Percentiles rank a stretch among this genome's conserved stretches.
These are phyloP conservation scores for Penicillium polonicum DNA, from an alignment of 2,329 filamentous ascomycete genomes.

Conservation along the genomic window DNA sequence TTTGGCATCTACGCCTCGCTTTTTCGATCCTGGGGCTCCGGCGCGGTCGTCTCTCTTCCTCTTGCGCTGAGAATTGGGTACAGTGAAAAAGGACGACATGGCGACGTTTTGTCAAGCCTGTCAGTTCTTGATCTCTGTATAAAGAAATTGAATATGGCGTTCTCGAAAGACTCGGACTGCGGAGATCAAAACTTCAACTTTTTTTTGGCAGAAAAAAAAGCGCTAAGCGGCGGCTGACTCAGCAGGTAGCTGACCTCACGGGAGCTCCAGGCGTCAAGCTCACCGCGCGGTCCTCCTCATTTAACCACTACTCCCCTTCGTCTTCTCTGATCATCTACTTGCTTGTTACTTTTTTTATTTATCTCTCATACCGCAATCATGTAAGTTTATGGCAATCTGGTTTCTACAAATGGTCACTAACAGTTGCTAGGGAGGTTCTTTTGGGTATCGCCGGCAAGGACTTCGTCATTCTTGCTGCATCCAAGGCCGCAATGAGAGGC, in stretches of 20 bases:
- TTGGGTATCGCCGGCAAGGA: conserved; percentile 98
- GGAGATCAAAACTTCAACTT: conserved; percentile 29
- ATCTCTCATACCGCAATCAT: conserved; percentile 27
- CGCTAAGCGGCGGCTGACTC: conserved; percentile 36
- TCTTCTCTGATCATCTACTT: conserved; percentile 23
- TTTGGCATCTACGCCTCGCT: conserved; percentile 43
- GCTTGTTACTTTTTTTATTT: conserved; percentile 16
- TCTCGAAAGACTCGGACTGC: conserved; percentile 13
- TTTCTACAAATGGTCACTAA: conserved; percentile 18
- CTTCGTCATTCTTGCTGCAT: conserved; percentile 96
- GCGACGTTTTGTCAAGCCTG: conserved; percentile 3
- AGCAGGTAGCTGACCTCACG: conserved; percentile 34
- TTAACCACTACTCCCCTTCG: conserved; percentile 23
- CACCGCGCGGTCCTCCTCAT: conserved; percentile 37
- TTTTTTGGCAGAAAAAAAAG: conserved; percentile 39
- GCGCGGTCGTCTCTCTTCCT: conserved; percentile 67
- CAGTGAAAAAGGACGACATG: conserved; percentile 97
- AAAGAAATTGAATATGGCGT: conserved; percentile 13
- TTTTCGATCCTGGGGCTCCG: conserved; percentile 46
- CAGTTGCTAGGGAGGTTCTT: conserved; percentile 78
- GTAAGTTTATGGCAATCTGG: conserved; percentile 18
- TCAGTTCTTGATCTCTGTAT: conserved; percentile 8
- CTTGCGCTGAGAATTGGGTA: conserved; percentile 84
- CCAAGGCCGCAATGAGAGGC: conserved; percentile 97
- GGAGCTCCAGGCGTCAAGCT: conserved; percentile 45